Evolutionary conservation across 176 grass and related monocot genomes (phyloP), one percentile per base, ranked within the genome.

Genomic region (Triticum turgidum): DNA sequence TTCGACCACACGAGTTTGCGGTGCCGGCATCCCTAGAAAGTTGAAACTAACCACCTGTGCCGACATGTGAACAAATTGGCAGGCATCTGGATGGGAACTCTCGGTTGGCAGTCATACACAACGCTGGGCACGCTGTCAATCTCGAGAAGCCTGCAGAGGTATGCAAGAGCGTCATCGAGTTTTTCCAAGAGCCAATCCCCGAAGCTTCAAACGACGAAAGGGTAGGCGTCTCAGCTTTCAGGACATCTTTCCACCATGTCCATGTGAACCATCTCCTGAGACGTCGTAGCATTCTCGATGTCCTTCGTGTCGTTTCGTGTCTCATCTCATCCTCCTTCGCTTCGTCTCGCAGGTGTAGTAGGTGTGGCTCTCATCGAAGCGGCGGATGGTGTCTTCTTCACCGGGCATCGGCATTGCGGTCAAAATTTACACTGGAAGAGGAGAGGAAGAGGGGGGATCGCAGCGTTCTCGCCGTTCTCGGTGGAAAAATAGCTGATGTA

Each of bases 101-200:
- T 68, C 87, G 90, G 18, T 69, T 99, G 82, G 89, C 88, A 73
- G 87, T 92, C 34, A 91, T 96, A 80, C 91, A 65, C 30, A 91
- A 94, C 58, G 94, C 97, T 70, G 94, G 97, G 21, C 97, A 99
- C 51, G 97, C 94, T n/a, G 90, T 96, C 58, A 99, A 96, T 59
- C 94, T 99, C 59, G 97, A 99, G 88, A 99, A 99, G 78, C 77
- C 90, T 44, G 79, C 66, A 78, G 90, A 94, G 10, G 54, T 96
- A 56, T 96, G 90, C 80, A 83, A 76, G 76, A 88, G 44, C 54
- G 85, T 99, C 87, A 85, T 86, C 9, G 68, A 81, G 11, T 99
- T 96, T 20, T 93, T 93, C 80, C 82, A 33, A 34, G 89, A 89
- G 70, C 79, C 84, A 1, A 2, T 77, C 1, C 52, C 11, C 3